These are phyloP conservation scores for Dendrobium chrysotoxum DNA, from an alignment of 106 monocot species.

Conservation along the genomic window DNA sequence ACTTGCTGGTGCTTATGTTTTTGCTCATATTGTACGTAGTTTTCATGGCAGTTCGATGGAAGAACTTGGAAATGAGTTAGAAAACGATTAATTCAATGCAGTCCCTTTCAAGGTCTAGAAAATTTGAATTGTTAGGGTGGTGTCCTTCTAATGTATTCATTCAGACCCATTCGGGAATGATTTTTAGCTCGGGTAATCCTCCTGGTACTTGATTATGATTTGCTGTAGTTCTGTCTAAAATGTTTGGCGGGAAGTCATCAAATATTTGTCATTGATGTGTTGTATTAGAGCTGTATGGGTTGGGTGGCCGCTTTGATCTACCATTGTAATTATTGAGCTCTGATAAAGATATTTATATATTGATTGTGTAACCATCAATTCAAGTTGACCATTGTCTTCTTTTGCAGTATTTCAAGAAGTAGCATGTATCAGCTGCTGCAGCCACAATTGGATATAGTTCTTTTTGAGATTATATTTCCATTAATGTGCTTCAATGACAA, in stretches of 20 bases:
- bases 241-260: background rate
- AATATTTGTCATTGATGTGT: background rate
- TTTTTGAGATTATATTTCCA: conserved; percentile 97
- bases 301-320: background rate
- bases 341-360: background rate
- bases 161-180: background rate
- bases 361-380: background rate
- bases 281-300: background rate
- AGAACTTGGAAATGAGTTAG: background rate
- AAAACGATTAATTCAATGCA: background rate
- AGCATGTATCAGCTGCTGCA: conserved; percentile 82
- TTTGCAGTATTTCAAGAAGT: conserved; percentile 78
- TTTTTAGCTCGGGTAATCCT: background rate
- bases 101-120: background rate
- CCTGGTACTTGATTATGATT: conserved; percentile 1
- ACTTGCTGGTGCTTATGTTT: background rate
- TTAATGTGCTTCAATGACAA: conserved; percentile 97
- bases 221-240: background rate
- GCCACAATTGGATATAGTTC: conserved; percentile 72
- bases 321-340: background rate
- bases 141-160: background rate
- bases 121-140: background rate
- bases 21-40: background rate
- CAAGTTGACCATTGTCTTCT: background rate
- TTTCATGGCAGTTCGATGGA: background rate